phyloP scores from a whole-genome alignment of 1,284 basidiomycete genomes.

The Pseudomicrostroma phylloplanum region DNA sequence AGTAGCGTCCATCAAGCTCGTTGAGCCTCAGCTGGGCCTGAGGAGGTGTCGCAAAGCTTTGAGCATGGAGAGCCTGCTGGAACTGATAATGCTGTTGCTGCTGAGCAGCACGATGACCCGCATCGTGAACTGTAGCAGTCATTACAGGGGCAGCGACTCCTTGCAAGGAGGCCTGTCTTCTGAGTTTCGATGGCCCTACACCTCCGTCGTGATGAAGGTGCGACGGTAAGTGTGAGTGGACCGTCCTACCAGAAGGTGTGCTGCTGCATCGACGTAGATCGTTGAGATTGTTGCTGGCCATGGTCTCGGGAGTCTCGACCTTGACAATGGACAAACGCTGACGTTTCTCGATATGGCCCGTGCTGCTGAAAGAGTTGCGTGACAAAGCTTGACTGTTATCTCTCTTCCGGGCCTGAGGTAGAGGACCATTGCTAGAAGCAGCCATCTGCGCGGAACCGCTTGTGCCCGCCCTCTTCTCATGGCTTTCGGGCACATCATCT shows the following conservation, averaged over 20 bases:
- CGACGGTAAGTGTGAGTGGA: background rate
- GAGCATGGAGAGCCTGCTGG: background rate
- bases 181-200: background rate
- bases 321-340: background rate
- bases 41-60: background rate
- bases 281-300: background rate
- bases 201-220: background rate
- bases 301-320: background rate
- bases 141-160: background rate
- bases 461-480: background rate
- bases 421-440: too few relatives aligned
- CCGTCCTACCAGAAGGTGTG: background rate
- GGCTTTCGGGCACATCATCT: background rate
- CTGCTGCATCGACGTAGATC: background rate
- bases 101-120: background rate
- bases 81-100: background rate
- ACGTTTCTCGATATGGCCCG: background rate
- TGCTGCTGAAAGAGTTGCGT: too few relatives aligned
- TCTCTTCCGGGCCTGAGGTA: background rate
- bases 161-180: background rate
- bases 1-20: too few relatives aligned
- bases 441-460: too few relatives aligned
- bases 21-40: background rate
- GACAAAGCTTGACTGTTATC: background rate
- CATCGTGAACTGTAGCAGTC: background rate